Conservation (phyloP, 345 rosid species). For the Anacardium occidentale region DNA sequence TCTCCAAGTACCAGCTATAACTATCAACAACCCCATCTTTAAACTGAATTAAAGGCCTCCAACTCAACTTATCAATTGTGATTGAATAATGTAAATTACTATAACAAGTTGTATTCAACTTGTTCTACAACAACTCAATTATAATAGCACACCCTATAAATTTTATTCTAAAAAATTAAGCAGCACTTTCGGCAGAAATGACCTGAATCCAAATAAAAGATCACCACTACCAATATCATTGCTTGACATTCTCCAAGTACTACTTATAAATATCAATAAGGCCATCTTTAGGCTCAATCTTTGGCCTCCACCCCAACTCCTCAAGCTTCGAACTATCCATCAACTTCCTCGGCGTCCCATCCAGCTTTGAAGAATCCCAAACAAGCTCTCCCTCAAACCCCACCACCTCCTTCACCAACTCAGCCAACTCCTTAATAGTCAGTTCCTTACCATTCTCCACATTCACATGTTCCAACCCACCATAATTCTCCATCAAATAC, state of each 20-base stretch:
- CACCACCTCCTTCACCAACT: conserved; percentile 86
- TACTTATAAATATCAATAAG: conserved; percentile 79
- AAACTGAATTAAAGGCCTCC: conserved; percentile 67
- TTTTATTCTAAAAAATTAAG: neutral
- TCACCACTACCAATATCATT: conserved; percentile 21
- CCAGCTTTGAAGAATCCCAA: conserved; percentile 85
- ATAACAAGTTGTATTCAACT: too few species aligned
- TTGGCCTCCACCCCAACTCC: conserved; percentile 76
- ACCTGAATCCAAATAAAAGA: conserved; percentile 6
- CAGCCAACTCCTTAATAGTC: conserved; percentile 85
- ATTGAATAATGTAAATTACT: too few species aligned
- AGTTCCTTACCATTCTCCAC: conserved; percentile 95
- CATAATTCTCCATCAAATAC: conserved; percentile 73
- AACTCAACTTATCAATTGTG: conserved; percentile 56
- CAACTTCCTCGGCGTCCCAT: conserved; percentile 93
- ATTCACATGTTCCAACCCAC: conserved; percentile 79
- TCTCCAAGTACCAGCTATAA: conserved; percentile 84
- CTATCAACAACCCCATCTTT: conserved; percentile 79
- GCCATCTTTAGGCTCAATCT: conserved; percentile 70
- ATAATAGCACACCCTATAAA: neutral
- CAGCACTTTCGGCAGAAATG: neutral
- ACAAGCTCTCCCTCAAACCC: conserved; percentile 78
- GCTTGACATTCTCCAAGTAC: conserved; percentile 74
- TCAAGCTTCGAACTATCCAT: conserved; percentile 90
- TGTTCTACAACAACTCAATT: neutral